phyloP scores from a whole-genome alignment of 169 alveolate species.

The Theileria parva region DNA sequence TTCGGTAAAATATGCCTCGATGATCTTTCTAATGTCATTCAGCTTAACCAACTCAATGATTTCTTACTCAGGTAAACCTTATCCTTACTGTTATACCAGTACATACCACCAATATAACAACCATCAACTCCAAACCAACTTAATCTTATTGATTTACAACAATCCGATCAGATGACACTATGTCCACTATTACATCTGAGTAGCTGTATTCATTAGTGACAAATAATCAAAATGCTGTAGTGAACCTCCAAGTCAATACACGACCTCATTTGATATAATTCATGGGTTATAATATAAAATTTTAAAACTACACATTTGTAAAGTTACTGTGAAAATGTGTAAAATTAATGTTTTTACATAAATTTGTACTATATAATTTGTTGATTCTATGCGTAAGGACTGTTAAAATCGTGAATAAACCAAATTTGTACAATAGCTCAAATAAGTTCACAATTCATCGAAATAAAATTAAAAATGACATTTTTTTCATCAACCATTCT shows the following conservation, averaged over 20 bases:
- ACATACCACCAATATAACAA: too few relatives aligned
- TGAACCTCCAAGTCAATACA: constrained; percentile 24
- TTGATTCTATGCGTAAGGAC: neutral
- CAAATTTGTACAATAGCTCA: neutral
- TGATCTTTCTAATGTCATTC: constrained; percentile 45
- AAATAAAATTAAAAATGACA: too few relatives aligned
- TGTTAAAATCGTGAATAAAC: neutral
- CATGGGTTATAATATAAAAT: constrained; percentile 31
- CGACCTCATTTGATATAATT: constrained; percentile 1
- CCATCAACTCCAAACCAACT: neutral
- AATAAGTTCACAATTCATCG: neutral
- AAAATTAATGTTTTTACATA: neutral
- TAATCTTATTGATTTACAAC: neutral
- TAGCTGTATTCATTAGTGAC: neutral
- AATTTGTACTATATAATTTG: neutral
- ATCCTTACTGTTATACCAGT: too few relatives aligned
- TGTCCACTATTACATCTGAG: too few relatives aligned
- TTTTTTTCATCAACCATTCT: neutral
- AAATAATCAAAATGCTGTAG: neutral
- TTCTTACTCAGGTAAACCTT: constrained; percentile 53
- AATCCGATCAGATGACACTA: neutral
- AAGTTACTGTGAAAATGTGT: neutral
- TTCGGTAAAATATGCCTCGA: constrained; percentile 62
- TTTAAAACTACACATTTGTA: neutral
- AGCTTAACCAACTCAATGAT: constrained; percentile 50